A percentile compares a stretch with the other conserved stretches of the same genome.
Conservation (phyloP, 106 monocot genomes). For the Dendrobium officinale region DNA sequence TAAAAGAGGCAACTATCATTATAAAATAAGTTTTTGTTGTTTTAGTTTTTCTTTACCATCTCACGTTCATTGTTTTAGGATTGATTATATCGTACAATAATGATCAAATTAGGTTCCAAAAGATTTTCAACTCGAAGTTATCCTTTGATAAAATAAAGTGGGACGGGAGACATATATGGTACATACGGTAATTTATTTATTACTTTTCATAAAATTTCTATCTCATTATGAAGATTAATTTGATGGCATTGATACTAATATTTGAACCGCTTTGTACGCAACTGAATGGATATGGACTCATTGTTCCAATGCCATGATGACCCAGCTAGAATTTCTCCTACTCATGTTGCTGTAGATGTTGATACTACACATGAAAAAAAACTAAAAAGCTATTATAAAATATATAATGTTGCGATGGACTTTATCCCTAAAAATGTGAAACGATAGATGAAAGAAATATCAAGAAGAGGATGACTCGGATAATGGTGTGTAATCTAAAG, state of each 20-base stretch:
- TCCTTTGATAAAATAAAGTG: not conserved
- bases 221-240: not conserved
- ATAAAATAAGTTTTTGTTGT: too few relatives aligned
- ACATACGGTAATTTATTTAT: not conserved
- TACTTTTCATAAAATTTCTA: not conserved
- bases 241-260: not conserved
- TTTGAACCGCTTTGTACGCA: not conserved
- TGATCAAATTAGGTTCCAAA: not conserved
- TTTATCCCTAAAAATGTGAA: too few relatives aligned
- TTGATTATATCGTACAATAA: not conserved
- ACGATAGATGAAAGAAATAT: not conserved
- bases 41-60: too few relatives aligned
- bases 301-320: not conserved
- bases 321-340: not conserved
- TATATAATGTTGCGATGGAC: too few relatives aligned
- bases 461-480: not conserved
- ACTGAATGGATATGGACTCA: not conserved
- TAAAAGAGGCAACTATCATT: too few relatives aligned
- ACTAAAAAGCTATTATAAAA: not conserved
- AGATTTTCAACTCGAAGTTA: not conserved
- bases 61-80: not conserved
- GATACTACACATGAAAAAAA: not conserved
- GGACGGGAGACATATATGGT: not conserved
- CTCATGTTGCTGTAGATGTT: not conserved
- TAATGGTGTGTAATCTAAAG: not conserved